Percentiles rank a stretch among this genome's conserved stretches.
These are phyloP conservation scores for Echria macrotheca DNA, from an alignment of 495 filamentous ascomycete species.

Conservation along the genomic window DNA sequence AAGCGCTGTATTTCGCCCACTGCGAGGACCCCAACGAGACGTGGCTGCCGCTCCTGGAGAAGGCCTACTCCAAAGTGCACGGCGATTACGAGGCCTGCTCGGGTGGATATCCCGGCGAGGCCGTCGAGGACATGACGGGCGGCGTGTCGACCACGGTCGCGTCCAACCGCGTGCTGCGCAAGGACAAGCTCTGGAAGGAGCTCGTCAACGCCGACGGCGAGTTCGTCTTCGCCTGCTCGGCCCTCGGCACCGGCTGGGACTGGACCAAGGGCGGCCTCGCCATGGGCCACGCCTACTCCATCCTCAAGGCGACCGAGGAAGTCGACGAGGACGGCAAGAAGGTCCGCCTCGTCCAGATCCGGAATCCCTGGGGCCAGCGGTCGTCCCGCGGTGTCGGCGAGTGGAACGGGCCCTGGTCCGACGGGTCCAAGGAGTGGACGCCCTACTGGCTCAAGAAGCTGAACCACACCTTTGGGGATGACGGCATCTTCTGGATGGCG, in stretches of 20 bases:
- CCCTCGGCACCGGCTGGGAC: slow-evolving; percentile 15
- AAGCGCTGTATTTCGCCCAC: slow-evolving; percentile 66
- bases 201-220: slow-evolving; percentile 47
- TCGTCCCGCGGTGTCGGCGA: slow-evolving; percentile 41
- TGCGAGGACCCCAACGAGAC: slow-evolving; percentile 71
- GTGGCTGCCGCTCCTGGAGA: slow-evolving; percentile 75
- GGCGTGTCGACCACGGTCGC: slow-evolving; percentile 49
- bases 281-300: slow-evolving; percentile 69
- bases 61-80: slow-evolving; percentile 79
- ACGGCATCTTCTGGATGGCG: slow-evolving; percentile 51
- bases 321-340: slow-evolving; percentile 46
- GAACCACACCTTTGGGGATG: slow-evolving; percentile 68
- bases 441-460: slow-evolving; percentile 67
- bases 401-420: slow-evolving; percentile 65
- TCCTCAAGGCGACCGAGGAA: slow-evolving; percentile 64
- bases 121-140: slow-evolving; percentile 75
- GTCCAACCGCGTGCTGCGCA: slow-evolving; percentile 63
- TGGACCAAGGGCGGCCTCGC: slow-evolving; percentile 53
- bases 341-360: slow-evolving; percentile 53
- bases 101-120: slow-evolving; percentile 71
- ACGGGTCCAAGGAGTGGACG: slow-evolving; percentile 71
- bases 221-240: slow-evolving; percentile 25
- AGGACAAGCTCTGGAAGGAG: slow-evolving; percentile 68
- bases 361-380: slow-evolving; percentile 63
- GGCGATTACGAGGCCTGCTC: slow-evolving; percentile 54